Conservation (phyloP, 345 rosid species). For the Populus euphratica region DNA sequence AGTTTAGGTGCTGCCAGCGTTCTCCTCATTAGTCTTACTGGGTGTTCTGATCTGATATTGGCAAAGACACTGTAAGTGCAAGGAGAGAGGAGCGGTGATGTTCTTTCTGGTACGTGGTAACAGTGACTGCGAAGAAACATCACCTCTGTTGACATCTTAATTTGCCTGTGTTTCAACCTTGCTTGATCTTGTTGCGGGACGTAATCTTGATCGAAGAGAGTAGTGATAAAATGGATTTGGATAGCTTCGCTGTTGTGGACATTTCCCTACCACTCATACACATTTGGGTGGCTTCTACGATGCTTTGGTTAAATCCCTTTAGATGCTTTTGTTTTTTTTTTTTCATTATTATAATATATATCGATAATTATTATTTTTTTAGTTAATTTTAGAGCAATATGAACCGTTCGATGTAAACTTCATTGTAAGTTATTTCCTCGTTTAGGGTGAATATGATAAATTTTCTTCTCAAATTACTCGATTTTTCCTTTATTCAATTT, state of each 20-base stretch:
- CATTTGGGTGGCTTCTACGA: neutral
- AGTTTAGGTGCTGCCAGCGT: neutral
- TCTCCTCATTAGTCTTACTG: neutral
- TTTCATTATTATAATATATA: neutral
- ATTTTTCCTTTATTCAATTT: no score
- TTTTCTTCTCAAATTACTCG: no score
- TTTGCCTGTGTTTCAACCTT: neutral
- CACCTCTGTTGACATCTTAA: conserved; percentile 5
- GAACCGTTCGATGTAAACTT: no score
- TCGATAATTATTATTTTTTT: no score
- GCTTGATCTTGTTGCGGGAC: neutral
- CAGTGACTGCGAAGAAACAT: neutral
- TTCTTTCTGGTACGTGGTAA: neutral
- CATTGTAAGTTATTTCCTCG: no score
- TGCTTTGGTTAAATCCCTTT: neutral
- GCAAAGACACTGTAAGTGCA: neutral
- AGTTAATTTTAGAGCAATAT: no score
- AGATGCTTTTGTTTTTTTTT: neutral
- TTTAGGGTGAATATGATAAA: no score
- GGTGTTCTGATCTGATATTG: neutral
- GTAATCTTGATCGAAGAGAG: neutral
- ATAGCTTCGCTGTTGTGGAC: conserved; percentile 21
- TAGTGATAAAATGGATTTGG: neutral
- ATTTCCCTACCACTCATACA: conserved; percentile 17
- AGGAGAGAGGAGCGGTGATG: neutral